These are phyloP conservation scores for Astrothelium subdiscretum DNA, from an alignment of 495 filamentous ascomycete species.

Conservation along the genomic window DNA sequence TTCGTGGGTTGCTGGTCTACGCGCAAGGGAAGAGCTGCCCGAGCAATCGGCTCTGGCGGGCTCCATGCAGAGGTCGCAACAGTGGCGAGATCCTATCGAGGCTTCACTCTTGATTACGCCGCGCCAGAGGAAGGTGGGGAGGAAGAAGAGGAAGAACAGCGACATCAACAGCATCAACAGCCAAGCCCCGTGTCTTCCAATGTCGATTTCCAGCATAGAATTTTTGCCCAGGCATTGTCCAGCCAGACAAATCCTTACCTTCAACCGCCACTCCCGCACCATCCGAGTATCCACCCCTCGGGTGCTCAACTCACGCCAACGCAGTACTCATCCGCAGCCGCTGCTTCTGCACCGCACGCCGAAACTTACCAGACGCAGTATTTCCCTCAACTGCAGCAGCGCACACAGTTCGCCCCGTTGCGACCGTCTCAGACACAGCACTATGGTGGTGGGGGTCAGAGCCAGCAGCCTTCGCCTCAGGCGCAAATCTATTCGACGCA, in stretches of 20 bases:
- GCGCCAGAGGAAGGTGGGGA: slow-evolving; percentile 42
- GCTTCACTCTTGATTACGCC: slow-evolving; percentile 54
- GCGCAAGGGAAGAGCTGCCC: slow-evolving; percentile 44
- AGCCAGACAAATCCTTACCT: neutral
- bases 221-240: neutral
- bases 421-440: slow-evolving; percentile 21
- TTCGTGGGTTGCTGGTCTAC: neutral
- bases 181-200: slow-evolving; percentile 29
- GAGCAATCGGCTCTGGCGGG: slow-evolving; percentile 60
- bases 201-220: slow-evolving; percentile 21
- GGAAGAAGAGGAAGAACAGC: slow-evolving; percentile 30
- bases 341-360: neutral
- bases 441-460: neutral
- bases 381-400: neutral
- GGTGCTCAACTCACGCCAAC: neutral
- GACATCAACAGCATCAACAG: slow-evolving; percentile 38
- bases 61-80: slow-evolving; percentile 56
- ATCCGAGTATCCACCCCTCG: neutral
- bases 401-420: slow-evolving; percentile 13
- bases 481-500: slow-evolving; percentile 25
- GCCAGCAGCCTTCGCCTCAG: slow-evolving; percentile 18
- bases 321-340: neutral
- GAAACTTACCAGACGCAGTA: slow-evolving; percentile 1
- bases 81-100: slow-evolving; percentile 55
- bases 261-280: slow-evolving; percentile 1